Base-by-base conservation (phyloP, 2,329 filamentous ascomycete species). In the Fusarium nodosum region DNA sequence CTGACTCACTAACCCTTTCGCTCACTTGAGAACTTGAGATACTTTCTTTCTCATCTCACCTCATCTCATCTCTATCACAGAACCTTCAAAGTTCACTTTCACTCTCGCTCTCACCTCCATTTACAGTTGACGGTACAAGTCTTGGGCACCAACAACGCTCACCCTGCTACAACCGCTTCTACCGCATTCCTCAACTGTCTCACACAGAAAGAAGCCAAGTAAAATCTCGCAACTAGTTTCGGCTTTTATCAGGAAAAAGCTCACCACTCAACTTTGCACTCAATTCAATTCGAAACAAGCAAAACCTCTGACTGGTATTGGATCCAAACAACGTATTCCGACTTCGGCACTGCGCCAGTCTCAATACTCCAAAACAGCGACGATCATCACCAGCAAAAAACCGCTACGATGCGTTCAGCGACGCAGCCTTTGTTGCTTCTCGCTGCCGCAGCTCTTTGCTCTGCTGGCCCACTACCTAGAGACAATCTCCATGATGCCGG, bases 381-480 rank as follows among this genome's bases (percentile, higher is more conserved):
- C 53, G 28, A 50, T 36, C 53, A 57, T 30, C 42, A 34, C 36
- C 34, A 39, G 53, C 41, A 53, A 51, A 51, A 56, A 64, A 18
- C 41, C 42, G 24, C 47, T 55, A 55, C 60, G 50, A 75, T 75
- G 74, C 74, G 74, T 66, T 68, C 58, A 60, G 73, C 66, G 45
- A 71, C 68, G 56, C 68, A 66, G 60, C 68, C 69, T 67, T 74
- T 83, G 65, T 72, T 85, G 65, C 75, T 84, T 66, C 74, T 84
- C 69, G 74, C 78, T 28, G 76, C 75, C 63, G 75, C 71, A 64
- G 74, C 74, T 73, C 76, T 68, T 33, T 65, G 73, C 64, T 72
- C 75, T 51, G 86, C 86, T 20, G 76, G 78, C 26, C 87, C 87
- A 0, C 85, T 82, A 60, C 85, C 85, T 42, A 82, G 80, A 73